Percentiles rank a stretch among this genome's conserved stretches.
phyloP scores from a whole-genome alignment of 2,329 filamentous ascomycete genomes.

The Diplodia corticola region DNA sequence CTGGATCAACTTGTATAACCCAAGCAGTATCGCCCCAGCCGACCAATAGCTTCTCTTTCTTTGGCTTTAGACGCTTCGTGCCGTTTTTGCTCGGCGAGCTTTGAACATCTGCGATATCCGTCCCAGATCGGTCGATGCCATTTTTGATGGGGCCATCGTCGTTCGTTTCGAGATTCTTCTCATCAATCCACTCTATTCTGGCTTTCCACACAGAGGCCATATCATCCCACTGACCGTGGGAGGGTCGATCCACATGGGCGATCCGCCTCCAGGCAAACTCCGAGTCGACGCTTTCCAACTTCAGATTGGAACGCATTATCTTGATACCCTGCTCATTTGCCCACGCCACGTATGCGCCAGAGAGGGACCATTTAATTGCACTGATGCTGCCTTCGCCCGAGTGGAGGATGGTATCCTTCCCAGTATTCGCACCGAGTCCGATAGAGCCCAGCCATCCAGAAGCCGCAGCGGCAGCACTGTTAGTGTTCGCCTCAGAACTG shows the following conservation, averaged over 20 bases:
- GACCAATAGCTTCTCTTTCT: constrained; percentile 75
- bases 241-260: constrained; percentile 85
- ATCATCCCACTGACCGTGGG: constrained; percentile 85
- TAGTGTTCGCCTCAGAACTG: constrained; percentile 81
- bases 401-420: constrained; percentile 84
- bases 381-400: constrained; percentile 89
- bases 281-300: constrained; percentile 71
- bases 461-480: constrained; percentile 78
- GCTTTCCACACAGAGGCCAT: constrained; percentile 97
- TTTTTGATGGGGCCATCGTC: constrained; percentile 12
- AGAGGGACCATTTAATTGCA: constrained; percentile 91
- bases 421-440: constrained; percentile 73
- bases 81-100: constrained; percentile 43
- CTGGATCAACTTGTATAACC: constrained; percentile 88
- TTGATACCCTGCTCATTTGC: constrained; percentile 96
- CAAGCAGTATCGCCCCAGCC: constrained; percentile 97
- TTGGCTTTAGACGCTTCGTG: constrained; percentile 41
- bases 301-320: constrained; percentile 88
- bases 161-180: constrained; percentile 73
- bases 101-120: constrained; percentile 32
- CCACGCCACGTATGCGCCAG: constrained; percentile 91
- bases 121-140: constrained; percentile 44
- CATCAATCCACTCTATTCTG: constrained; percentile 88
- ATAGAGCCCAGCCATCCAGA: constrained; percentile 90
- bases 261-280: constrained; percentile 94